A percentile compares a stretch with the other conserved stretches of the same genome.
phyloP scores from a whole-genome alignment of 352 stramenopile species.

The Globisporangium carolinianum region DNA sequence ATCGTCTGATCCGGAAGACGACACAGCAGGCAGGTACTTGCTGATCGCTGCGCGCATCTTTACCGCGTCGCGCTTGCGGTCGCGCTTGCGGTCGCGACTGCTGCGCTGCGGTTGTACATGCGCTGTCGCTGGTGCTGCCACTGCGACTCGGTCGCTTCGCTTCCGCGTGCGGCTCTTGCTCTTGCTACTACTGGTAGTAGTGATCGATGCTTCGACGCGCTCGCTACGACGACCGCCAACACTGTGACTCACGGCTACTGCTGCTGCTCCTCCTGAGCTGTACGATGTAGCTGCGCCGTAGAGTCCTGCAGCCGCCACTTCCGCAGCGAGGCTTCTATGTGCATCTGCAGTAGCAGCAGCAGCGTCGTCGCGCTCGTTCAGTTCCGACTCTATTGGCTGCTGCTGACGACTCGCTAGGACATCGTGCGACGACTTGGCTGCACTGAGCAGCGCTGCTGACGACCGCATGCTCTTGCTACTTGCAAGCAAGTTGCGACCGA shows the following conservation, averaged over 20 bases:
- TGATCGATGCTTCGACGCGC: too few species aligned
- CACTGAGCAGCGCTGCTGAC: not conserved
- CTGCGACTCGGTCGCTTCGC: too few species aligned
- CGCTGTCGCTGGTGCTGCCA: not conserved
- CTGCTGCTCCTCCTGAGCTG: not conserved
- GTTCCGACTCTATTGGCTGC: not conserved
- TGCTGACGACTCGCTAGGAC: not conserved
- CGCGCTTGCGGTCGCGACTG: not conserved
- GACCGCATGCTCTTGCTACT: constrained; percentile 5
- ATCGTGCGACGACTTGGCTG: not conserved
- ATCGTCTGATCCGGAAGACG: constrained; percentile 9
- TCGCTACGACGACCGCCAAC: not conserved
- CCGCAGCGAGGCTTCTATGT: constrained; percentile 17
- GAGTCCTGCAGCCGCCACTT: constrained; percentile 23
- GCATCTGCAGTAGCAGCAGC: too few species aligned
- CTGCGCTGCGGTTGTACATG: not conserved
- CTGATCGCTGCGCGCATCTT: not conserved
- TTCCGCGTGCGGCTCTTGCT: not conserved
- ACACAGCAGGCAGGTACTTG: constrained; percentile 6
- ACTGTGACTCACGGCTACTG: not conserved
- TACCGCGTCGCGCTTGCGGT: not conserved
- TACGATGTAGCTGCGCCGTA: constrained; percentile 13
- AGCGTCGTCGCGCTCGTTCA: too few species aligned
- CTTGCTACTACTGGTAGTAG: not conserved
- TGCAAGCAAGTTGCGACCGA: not conserved